Evolutionary conservation across 1,139 yeast species (phyloP), one percentile per base, ranked within the genome.

Genomic region (Debaryomyces psychrophilus): DNA sequence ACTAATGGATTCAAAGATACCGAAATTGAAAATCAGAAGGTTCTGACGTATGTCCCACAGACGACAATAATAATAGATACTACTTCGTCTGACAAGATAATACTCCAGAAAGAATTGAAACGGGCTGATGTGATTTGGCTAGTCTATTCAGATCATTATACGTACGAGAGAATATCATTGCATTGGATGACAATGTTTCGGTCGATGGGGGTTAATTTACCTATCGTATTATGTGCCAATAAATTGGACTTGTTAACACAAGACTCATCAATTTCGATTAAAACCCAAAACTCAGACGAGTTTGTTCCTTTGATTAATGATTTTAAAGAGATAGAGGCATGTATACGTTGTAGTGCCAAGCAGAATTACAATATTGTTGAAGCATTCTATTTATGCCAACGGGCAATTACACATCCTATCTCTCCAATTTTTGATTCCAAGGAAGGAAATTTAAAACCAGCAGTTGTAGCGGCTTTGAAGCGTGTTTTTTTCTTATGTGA

Each of bases 111-210:
- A 41, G 97, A 90, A 63, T 77, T 93, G 53, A 79, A 95, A 46
- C 76, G 82, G 41, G 95, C 98, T 0, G 93, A 89, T 64, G 97
- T 90, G 9, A 87, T 93, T 8, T 88, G 97, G 93, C 74, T 93
- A 23, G 92, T 93, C 0, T 93, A 90, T 61, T 81, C 95, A 1
- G 98, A 92, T 58, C 96, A 90, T 61, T 95, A 90, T 59, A 90
- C 97, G 0, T 93, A 92, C 60, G 98, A 93, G 62, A 76, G 98
- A 45, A 82, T 93, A 8, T 84, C 96, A 2, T 71, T 92, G 29
- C 92, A 90, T 62, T 93, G 99, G 99, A 85, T 93, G 81, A 95
- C 95, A 38, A 79, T 86, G 71, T 86, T 93, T 59, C 73, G 99
- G 50, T 88, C 96, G 1, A 74, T 90, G 77, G 99, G 99, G 2